These are phyloP conservation scores for Salix koriyanagi DNA, from an alignment of 345 rosid species.

Conservation along the genomic window DNA sequence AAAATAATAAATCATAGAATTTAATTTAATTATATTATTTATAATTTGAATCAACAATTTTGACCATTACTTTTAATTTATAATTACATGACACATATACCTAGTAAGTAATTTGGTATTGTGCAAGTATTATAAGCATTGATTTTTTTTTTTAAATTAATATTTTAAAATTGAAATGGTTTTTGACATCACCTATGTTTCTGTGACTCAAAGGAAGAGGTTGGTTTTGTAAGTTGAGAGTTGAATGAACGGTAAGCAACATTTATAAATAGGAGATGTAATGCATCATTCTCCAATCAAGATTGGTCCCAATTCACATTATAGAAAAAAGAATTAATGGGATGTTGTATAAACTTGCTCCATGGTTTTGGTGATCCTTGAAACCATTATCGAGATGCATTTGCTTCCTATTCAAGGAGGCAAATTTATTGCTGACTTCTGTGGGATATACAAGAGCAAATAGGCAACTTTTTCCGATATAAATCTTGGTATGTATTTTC, in stretches of 20 bases:
- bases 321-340: no score
- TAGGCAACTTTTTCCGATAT: background rate
- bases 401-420: constrained; percentile 4
- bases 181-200: background rate
- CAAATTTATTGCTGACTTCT: constrained; percentile 3
- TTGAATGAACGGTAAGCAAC: background rate
- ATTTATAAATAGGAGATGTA: background rate
- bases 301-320: no score
- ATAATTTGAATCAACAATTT: no score
- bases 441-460: background rate
- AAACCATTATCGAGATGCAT: background rate
- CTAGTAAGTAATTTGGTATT: no score
- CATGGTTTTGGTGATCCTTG: constrained; percentile 1
- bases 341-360: background rate
- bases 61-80: no score
- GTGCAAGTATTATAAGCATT: no score
- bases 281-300: no score
- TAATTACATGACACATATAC: no score
- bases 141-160: no score
- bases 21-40: no score
- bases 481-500: background rate
- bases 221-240: constrained; percentile 6
- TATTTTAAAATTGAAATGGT: no score
- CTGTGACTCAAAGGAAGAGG: background rate
- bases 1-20: no score